Evolutionary conservation across 257 asterid species (phyloP), one percentile per base, ranked within the genome.

Genomic region (Solanum corneliomulleri): DNA sequence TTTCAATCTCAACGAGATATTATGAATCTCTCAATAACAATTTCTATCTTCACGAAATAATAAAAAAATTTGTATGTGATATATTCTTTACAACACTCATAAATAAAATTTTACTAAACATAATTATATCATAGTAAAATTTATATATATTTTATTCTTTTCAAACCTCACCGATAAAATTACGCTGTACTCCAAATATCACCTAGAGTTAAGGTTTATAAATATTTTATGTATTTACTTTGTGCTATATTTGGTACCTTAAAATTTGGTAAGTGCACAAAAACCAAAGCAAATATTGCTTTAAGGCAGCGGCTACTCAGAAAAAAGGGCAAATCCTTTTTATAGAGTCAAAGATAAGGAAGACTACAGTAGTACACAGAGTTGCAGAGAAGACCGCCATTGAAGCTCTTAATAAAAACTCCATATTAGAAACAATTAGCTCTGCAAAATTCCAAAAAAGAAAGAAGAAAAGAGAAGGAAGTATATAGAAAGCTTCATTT

Each of bases 261-360:
- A 74, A 74, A 15, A 5, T 37, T 74, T 37, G 52, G 44, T 11
- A 37, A 39, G 56, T 37, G 33, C 56, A 86, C 81, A 88, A 88
- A 92, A 91, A 86, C 90, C 93, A 88, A 74, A 88, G 89, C 89
- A 60, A 82, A 80, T 87, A 91, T 91, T 84, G 90, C 92, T 89
- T 86, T 86, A 88, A 76, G 70, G 52, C 92, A 66, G 88, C 87
- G 62, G 35, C 85, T 77, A 68, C 69, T 56, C 25, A 6, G 60
- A 31, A 13, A 42, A 71, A 90, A 88, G 64, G 90, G 62, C 86
- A 27, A 37, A 74, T 68, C 86, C 88, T 88, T 87, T 90, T 86
- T 83, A 87, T 88, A 88, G 87, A 85, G 90, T 70, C 86, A 85
- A 86, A 88, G 89, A 88, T 77, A 86, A 69, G 77, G 84, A 87